Evolutionary conservation across 2,329 filamentous ascomycete species (phyloP).

Genomic region (Massarina eburnea): DNA sequence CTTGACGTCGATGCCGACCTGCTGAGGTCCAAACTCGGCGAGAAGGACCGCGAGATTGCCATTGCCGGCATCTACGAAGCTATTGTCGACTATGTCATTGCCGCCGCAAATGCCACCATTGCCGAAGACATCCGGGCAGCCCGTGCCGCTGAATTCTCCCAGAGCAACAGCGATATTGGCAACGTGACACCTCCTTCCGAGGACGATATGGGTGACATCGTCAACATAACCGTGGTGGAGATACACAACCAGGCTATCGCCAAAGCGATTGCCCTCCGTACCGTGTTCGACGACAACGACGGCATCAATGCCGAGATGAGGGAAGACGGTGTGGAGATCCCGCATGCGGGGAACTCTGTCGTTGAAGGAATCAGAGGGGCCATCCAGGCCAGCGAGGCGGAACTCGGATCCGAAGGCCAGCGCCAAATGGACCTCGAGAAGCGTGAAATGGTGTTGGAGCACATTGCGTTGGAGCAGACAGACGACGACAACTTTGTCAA

Average conservation of each 20-base stretch:
- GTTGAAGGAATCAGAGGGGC: constrained; percentile 85
- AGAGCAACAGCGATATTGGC: constrained; percentile 59
- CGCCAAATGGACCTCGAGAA: constrained; percentile 79
- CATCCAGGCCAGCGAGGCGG: constrained; percentile 72
- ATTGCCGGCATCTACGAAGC: constrained; percentile 90
- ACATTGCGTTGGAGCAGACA: constrained; percentile 78
- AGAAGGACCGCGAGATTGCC: constrained; percentile 78
- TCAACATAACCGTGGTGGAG: constrained; percentile 86
- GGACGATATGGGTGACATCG: constrained; percentile 77
- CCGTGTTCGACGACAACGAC: constrained; percentile 86
- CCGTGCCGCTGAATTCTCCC: constrained; percentile 64
- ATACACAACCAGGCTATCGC: constrained; percentile 77
- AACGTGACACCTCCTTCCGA: constrained; percentile 68
- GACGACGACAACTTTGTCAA: constrained; percentile 81
- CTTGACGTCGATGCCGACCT: constrained; percentile 85
- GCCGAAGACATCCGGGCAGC: constrained; percentile 70
- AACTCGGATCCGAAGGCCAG: constrained; percentile 77
- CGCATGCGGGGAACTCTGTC: constrained; percentile 75
- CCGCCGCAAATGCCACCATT: constrained; percentile 85
- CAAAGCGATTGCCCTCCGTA: constrained; percentile 85
- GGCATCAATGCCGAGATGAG: constrained; percentile 99
- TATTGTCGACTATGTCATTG: constrained; percentile 90
- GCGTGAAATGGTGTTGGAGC: constrained; percentile 81
- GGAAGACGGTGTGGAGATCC: constrained; percentile 82
- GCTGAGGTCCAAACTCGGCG: constrained; percentile 75